Evolutionary conservation across 2,329 filamentous ascomycete genomes (phyloP).

Genomic region (Colletotrichum chrysophilum): DNA sequence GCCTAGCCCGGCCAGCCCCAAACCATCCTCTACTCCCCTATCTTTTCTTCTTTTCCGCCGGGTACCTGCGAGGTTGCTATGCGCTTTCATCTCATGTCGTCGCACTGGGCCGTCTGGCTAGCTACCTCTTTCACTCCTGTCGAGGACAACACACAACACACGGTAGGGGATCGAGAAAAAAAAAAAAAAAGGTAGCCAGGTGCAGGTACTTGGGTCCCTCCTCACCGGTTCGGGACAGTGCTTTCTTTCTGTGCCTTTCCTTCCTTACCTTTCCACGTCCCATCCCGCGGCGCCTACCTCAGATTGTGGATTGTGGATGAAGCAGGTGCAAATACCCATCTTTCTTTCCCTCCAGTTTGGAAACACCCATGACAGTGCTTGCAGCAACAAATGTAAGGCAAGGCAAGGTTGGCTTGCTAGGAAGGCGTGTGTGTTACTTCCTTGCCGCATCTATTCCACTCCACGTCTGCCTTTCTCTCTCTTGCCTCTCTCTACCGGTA

Average conservation of each 20-base stretch:
- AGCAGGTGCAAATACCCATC: background rate
- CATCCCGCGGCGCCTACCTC: background rate
- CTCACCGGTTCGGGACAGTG: background rate
- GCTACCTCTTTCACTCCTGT: background rate
- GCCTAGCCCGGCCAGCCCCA: slow-evolving; percentile 3
- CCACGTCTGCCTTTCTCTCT: background rate
- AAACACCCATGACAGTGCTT: slow-evolving; percentile 2
- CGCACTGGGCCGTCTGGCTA: background rate
- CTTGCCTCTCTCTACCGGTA: background rate
- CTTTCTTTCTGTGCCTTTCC: background rate
- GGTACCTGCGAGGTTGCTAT: background rate
- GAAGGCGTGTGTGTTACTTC: background rate
- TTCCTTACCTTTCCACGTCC: background rate
- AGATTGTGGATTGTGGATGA: background rate
- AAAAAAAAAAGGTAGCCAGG: background rate
- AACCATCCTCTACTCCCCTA: background rate
- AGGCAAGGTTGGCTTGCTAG: background rate
- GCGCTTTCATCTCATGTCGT: background rate
- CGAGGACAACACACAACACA: background rate
- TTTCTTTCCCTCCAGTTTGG: background rate
- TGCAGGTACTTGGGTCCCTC: background rate
- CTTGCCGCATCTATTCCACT: background rate
- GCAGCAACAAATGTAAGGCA: background rate
- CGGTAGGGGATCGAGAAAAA: background rate
- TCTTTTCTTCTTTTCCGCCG: slow-evolving; percentile 5